Conservation (phyloP, 75 land plant genomes). For the Selaginella tamariscina region DNA sequence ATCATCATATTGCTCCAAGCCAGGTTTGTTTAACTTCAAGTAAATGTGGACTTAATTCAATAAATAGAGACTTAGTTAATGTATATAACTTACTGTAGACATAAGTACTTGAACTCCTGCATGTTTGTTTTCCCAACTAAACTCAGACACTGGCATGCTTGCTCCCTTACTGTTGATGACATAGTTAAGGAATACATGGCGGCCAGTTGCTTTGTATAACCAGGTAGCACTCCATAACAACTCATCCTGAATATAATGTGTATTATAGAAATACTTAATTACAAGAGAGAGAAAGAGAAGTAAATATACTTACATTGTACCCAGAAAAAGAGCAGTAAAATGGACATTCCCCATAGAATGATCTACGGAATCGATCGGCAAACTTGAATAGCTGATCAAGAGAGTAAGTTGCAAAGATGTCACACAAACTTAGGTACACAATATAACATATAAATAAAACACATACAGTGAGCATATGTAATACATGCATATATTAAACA, state of each 20-base stretch:
- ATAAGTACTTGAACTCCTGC: slow-evolving; percentile 24
- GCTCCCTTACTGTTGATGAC: slow-evolving; percentile 18
- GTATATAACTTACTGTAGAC: slow-evolving; percentile 15
- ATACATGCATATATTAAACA: too few species aligned
- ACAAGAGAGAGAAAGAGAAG: too few species aligned
- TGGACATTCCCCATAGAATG: slow-evolving; percentile 35
- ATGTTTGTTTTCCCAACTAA: slow-evolving; percentile 43
- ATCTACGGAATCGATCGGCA: slow-evolving; percentile 33
- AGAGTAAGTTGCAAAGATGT: too few species aligned
- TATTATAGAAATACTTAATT: neutral
- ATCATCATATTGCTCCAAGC: slow-evolving; percentile 27
- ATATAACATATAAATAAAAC: too few species aligned
- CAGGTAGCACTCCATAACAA: neutral
- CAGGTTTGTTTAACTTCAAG: slow-evolving; percentile 39
- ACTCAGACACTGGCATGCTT: slow-evolving; percentile 14
- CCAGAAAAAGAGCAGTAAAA: slow-evolving; percentile 50
- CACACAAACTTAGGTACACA: too few species aligned
- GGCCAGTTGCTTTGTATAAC: neutral
- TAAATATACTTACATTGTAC: slow-evolving; percentile 34
- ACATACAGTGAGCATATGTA: too few species aligned
- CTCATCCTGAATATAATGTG: neutral
- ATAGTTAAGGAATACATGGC: slow-evolving; percentile 7
- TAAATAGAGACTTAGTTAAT: slow-evolving; percentile 8
- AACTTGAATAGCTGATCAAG: slow-evolving; percentile 34
- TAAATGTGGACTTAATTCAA: slow-evolving; percentile 34